Evolutionary conservation across 2,329 filamentous ascomycete genomes (phyloP).

Genomic region (Pseudogymnoascus sp.): DNA sequence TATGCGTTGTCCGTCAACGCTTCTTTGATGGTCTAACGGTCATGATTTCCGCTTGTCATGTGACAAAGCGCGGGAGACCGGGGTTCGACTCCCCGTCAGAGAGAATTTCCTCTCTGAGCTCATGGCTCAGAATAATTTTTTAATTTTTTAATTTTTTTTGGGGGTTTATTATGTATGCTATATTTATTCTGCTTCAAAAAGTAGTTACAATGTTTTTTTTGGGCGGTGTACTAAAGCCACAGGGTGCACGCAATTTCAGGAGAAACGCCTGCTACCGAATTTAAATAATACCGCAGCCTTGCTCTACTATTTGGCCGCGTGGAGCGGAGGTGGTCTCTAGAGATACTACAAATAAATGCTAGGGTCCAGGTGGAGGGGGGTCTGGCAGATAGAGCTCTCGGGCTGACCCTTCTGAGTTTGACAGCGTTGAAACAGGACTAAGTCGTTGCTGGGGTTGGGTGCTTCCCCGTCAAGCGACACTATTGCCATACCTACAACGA

Average conservation of each 20-base stretch:
- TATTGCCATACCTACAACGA: neutral
- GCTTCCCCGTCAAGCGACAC: neutral
- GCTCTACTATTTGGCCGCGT: neutral
- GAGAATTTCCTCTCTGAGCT: constrained; percentile 9
- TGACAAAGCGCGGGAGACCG: constrained; percentile 15
- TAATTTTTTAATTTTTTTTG: neutral
- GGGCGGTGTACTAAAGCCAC: neutral
- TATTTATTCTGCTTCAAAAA: neutral
- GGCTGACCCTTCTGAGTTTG: neutral
- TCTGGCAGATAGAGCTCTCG: neutral
- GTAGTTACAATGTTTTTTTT: neutral
- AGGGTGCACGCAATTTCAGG: neutral
- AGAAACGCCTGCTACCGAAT: neutral
- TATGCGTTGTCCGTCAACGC: constrained; percentile 11
- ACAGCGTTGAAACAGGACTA: neutral
- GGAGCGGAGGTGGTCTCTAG: neutral
- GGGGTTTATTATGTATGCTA: neutral
- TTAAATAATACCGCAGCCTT: neutral
- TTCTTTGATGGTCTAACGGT: constrained; percentile 32
- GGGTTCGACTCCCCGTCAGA: constrained; percentile 12
- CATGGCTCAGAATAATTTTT: constrained; percentile 1
- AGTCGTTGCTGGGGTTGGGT: neutral
- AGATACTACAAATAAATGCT: neutral
- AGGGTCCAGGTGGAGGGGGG: neutral
- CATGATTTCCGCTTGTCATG: constrained; percentile 33